phyloP scores from a whole-genome alignment of 495 filamentous ascomycete genomes.

The Podospora pseudopauciseta region DNA sequence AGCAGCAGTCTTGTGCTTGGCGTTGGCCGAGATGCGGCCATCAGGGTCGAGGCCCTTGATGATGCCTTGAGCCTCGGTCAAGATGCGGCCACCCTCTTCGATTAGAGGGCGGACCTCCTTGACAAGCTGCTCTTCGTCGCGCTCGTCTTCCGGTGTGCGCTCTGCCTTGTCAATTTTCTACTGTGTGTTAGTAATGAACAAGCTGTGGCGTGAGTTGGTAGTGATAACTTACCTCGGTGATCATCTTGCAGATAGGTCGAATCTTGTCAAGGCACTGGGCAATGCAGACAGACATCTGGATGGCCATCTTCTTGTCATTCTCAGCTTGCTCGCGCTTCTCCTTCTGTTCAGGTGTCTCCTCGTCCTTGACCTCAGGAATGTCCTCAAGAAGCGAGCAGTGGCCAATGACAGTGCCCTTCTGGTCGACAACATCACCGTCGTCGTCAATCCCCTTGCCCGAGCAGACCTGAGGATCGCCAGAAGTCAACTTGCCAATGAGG shows the following conservation, averaged over 20 bases:
- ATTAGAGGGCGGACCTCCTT: conserved; percentile 79
- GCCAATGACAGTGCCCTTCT: conserved; percentile 74
- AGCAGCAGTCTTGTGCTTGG: conserved; percentile 76
- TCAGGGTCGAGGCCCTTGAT: conserved; percentile 91
- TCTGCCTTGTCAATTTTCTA: conserved; percentile 78
- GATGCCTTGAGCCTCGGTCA: conserved; percentile 82
- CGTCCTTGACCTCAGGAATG: conserved; percentile 50
- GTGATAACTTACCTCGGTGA: conserved; percentile 48
- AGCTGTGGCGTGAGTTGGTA: not conserved
- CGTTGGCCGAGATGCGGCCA: conserved; percentile 77
- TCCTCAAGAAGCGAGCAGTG: conserved; percentile 77
- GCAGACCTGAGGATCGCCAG: conserved; percentile 65
- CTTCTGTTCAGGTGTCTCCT: conserved; percentile 49
- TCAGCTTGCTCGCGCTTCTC: conserved; percentile 54
- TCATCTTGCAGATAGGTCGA: conserved; percentile 81
- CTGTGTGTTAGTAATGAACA: not conserved
- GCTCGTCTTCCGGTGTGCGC: conserved; percentile 78
- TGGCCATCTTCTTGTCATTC: conserved; percentile 69
- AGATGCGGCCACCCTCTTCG: conserved; percentile 75
- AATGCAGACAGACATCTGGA: conserved; percentile 71
- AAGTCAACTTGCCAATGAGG: conserved; percentile 73
- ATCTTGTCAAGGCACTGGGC: conserved; percentile 77
- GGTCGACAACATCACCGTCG: conserved; percentile 78
- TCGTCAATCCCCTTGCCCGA: conserved; percentile 80
- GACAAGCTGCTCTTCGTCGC: conserved; percentile 87